Evolutionary conservation across 1,284 basidiomycete genomes (phyloP).

Genomic region (Microbotryum saponariae): DNA sequence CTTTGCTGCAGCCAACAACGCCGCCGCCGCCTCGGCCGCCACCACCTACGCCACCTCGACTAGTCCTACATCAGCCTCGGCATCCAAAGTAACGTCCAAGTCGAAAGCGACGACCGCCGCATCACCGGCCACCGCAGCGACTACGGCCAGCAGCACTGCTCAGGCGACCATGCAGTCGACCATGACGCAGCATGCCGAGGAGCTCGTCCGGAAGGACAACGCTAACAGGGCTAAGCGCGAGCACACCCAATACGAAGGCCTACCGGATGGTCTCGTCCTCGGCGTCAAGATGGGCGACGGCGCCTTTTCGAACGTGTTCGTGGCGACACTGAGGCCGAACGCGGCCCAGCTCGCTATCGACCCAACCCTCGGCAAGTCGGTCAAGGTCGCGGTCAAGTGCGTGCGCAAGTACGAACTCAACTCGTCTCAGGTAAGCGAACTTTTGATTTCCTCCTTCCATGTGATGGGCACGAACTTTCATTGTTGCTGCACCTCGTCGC

Average conservation of each 20-base stretch:
- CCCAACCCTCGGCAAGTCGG: slow-evolving; percentile 24
- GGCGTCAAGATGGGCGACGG: slow-evolving; percentile 47
- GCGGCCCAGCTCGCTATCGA: slow-evolving; percentile 38
- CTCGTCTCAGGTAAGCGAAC: slow-evolving; percentile 75
- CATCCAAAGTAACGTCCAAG: too few relatives aligned
- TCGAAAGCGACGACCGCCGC: too few relatives aligned
- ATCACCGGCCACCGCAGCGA: too few relatives aligned
- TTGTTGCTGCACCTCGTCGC: background rate
- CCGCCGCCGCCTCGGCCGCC: too few relatives aligned
- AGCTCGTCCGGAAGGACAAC: slow-evolving; percentile 20
- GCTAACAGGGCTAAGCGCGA: slow-evolving; percentile 24
- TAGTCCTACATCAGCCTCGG: too few relatives aligned
- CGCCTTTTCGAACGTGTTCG: slow-evolving; percentile 98
- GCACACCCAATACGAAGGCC: slow-evolving; percentile 20
- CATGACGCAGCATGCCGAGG: slow-evolving; percentile 17
- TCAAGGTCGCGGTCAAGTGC: slow-evolving; percentile 70
- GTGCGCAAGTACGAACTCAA: slow-evolving; percentile 96
- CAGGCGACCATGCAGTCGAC: too few relatives aligned
- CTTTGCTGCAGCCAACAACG: too few relatives aligned
- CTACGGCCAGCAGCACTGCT: too few relatives aligned
- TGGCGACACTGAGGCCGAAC: slow-evolving; percentile 72
- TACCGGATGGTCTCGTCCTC: slow-evolving; percentile 26
- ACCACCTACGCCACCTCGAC: too few relatives aligned
- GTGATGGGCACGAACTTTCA: background rate
- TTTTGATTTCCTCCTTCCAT: background rate